Percentiles rank a stretch among this genome's conserved stretches.
Evolutionary conservation across 495 filamentous ascomycete species (phyloP).

Genomic region (Aspergillus sclerotioniger): DNA sequence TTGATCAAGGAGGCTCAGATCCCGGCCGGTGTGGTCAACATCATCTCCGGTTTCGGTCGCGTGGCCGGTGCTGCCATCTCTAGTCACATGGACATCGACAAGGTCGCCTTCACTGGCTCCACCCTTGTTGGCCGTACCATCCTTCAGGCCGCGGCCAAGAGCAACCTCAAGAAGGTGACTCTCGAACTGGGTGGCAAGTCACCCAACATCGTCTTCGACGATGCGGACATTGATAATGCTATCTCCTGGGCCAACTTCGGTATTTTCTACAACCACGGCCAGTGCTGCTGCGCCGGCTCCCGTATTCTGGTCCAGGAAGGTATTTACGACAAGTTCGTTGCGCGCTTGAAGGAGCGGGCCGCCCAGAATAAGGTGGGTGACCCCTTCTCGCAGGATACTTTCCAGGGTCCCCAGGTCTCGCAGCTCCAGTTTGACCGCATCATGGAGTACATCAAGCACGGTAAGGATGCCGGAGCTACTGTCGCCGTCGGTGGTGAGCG

Average conservation of each 20-base stretch:
- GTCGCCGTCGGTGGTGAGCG: conserved; percentile 84
- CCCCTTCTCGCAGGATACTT: conserved; percentile 81
- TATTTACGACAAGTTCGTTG: conserved; percentile 93
- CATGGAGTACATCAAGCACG: conserved; percentile 94
- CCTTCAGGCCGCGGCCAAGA: conserved; percentile 93
- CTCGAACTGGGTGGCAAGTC: conserved; percentile 97
- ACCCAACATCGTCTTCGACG: conserved; percentile 95
- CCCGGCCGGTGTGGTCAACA: conserved; percentile 93
- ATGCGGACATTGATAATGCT: conserved; percentile 93
- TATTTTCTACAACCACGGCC: conserved; percentile 98
- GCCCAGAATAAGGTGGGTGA: conserved; percentile 83
- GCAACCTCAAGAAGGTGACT: conserved; percentile 99
- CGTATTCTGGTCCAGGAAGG: conserved; percentile 94
- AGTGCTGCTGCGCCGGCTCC: conserved; percentile 96
- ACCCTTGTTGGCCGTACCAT: conserved; percentile 86
- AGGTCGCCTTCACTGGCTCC: conserved; percentile 97
- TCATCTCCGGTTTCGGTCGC: conserved; percentile 90
- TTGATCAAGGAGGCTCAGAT: conserved; percentile 93
- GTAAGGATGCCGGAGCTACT: conserved; percentile 83
- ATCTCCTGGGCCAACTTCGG: conserved; percentile 99
- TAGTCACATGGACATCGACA: conserved; percentile 96
- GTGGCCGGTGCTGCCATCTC: conserved; percentile 88
- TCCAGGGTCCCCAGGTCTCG: conserved; percentile 97
- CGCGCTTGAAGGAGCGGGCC: conserved; percentile 84
- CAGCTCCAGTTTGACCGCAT: conserved; percentile 95